Evolutionary conservation across 257 asterid genomes (phyloP), one percentile per base, ranked within the genome.

Genomic region (Linderniella brevidens): DNA sequence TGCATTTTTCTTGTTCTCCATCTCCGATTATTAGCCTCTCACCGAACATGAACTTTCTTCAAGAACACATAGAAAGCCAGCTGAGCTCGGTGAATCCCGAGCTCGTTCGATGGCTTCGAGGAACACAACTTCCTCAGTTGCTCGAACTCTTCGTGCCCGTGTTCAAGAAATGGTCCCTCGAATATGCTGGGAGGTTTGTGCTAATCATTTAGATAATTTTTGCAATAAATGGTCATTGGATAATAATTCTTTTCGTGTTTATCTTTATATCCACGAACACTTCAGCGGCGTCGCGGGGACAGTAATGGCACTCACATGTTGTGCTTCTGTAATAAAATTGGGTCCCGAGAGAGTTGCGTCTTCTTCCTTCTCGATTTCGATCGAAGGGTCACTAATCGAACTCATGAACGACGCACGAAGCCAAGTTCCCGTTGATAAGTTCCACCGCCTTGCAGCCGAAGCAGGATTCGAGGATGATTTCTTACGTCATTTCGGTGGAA

Each of bases 261-360:
- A n/a, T n/a, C n/a, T n/a, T n/a, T n/a, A n/a, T 10, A 3, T 14
- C 8, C 17, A 54, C 59, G 54, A 55, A 35, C 9, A 57, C 53
- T 60, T 58, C 93, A 83, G 93, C 70, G 95, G 90, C 63, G 78
- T 83, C 77, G 95, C 95, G 77, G 95, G 93, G 57, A 65, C 63
- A 4, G 56, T 77, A 46, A 65, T 75, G 74, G 95, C 86, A 14
- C 72, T 80, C 50, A 70, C 79, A 41, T 80, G 81, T 53, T 80
- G 83, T 66, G 64, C 79, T 50, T 76, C 93, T 54, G 58, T 79
- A 1, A 48, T 54, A 52, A 77, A 79, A 63, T 59, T 83, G 58
- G 72, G 69, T 36, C 49, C 71, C 4, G 70, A 58, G 16, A 61
- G 79, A 44, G 53, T 64, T 58, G 68, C 78, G 20, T 68, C 64